Evolutionary conservation across 2,329 filamentous ascomycete species (phyloP).

Genomic region (Chalaropsis ovoidea): DNA sequence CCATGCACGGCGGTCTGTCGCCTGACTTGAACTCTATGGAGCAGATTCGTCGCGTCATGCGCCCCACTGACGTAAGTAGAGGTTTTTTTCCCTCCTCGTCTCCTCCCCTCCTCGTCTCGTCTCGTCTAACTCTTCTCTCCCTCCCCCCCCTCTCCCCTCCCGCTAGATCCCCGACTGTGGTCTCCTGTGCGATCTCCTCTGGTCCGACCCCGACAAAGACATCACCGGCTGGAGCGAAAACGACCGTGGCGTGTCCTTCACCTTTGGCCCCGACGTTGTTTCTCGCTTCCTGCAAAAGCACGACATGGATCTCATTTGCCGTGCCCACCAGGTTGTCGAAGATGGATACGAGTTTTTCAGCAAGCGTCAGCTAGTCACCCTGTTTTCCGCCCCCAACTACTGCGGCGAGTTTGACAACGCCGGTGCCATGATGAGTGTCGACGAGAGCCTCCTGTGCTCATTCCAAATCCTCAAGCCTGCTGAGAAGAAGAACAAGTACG

Average conservation of each 20-base stretch:
- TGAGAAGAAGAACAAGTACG: conserved; percentile 99
- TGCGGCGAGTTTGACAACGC: conserved; percentile 99
- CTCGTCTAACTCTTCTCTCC: background rate
- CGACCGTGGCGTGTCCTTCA: conserved; percentile 96
- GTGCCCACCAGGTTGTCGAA: conserved; percentile 96
- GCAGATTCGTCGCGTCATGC: conserved; percentile 97
- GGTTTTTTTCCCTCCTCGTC: conserved; percentile 23
- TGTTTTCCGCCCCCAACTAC: conserved; percentile 98
- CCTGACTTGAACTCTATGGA: conserved; percentile 99
- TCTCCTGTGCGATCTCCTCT: conserved; percentile 90
- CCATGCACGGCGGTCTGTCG: conserved; percentile 96
- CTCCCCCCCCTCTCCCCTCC: conserved; percentile 1
- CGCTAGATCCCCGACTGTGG: conserved; percentile 91
- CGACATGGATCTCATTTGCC: conserved; percentile 98
- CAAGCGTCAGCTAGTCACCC: conserved; percentile 90
- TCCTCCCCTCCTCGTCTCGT: background rate
- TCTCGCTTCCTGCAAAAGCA: conserved; percentile 97
- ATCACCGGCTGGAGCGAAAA: conserved; percentile 99
- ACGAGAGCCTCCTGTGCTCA: conserved; percentile 94
- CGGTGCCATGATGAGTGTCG: conserved; percentile 99
- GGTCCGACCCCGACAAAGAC: conserved; percentile 98
- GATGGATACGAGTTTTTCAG: conserved; percentile 99
- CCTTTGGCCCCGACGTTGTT: conserved; percentile 93
- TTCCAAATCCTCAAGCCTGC: conserved; percentile 99
- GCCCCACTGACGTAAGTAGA: conserved; percentile 88